These are phyloP conservation scores for Diaporthe amygdali DNA, from an alignment of 2,329 filamentous ascomycete species.

Conservation along the genomic window DNA sequence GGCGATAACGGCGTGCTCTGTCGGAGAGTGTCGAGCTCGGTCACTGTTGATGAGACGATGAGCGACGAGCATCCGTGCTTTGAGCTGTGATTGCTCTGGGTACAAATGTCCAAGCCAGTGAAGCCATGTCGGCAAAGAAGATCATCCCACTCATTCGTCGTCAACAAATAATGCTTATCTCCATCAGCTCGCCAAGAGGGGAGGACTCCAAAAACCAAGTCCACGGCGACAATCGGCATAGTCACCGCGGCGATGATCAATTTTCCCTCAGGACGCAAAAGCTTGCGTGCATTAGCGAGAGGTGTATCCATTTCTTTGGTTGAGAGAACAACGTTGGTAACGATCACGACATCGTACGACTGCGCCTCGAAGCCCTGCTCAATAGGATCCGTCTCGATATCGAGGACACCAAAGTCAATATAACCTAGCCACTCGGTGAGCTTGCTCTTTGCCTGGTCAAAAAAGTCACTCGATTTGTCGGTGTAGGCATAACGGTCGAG, in stretches of 20 bases:
- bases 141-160: neutral
- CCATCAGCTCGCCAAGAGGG: conserved; percentile 28
- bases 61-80: neutral
- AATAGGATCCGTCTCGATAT: neutral
- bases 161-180: neutral
- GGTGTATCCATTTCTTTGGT: conserved; percentile 34
- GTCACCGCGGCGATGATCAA: conserved; percentile 36
- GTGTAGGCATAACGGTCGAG: conserved; percentile 45
- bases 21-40: neutral
- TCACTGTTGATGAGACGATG: neutral
- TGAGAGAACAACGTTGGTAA: conserved; percentile 38
- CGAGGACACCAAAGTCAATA: neutral
- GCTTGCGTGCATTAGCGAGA: conserved; percentile 32
- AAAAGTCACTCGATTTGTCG: conserved; percentile 45
- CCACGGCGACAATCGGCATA: neutral
- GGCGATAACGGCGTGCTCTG: neutral
- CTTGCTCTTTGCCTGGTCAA: conserved; percentile 38
- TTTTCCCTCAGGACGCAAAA: conserved; percentile 37
- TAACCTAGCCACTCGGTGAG: conserved; percentile 28
- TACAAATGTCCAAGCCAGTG: neutral
- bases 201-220: conserved; percentile 39
- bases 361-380: conserved; percentile 32
- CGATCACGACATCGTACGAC: conserved; percentile 37
- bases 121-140: neutral
- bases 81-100: neutral